Evolutionary conservation across 257 asterid species (phyloP).

Genomic region (Gentiana dahurica): DNA sequence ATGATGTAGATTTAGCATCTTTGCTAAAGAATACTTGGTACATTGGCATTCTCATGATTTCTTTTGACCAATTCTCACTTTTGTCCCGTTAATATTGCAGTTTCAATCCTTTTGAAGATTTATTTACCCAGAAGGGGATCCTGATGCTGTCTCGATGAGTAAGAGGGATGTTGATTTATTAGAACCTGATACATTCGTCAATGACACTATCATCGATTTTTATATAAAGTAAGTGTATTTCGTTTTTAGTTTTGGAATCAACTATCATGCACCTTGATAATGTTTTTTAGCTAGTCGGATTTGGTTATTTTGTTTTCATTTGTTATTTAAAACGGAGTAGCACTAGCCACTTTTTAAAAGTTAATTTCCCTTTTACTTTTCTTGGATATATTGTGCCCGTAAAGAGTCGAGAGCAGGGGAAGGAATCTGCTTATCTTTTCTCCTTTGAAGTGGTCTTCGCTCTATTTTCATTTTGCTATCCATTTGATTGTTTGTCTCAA

Average conservation of each 20-base stretch:
- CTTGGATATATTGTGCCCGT: not conserved
- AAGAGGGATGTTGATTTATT: conserved; percentile 79
- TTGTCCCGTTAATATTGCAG: conserved; percentile 35
- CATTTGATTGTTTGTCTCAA: conserved; percentile 3
- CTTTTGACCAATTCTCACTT: conserved; percentile 2
- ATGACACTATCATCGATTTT: conserved; percentile 88
- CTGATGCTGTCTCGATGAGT: conserved; percentile 84
- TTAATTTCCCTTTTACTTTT: not conserved
- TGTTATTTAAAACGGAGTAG: not conserved
- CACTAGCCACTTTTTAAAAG: not conserved
- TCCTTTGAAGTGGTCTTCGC: not conserved
- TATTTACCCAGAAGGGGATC: conserved; percentile 82
- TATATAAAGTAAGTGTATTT: conserved; percentile 69
- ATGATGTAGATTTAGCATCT: not conserved
- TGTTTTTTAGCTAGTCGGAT: not conserved
- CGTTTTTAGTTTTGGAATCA: not conserved
- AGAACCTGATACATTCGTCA: conserved; percentile 82
- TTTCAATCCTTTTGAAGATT: conserved; percentile 72
- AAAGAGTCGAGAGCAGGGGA: not conserved
- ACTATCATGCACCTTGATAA: not conserved
- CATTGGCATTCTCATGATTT: not conserved
- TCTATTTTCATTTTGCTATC: conserved; percentile 7
- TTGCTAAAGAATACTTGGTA: not conserved
- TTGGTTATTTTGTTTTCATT: not conserved
- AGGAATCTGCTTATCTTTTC: not conserved